Evolutionary conservation across 176 grass and related monocot species (phyloP), one percentile per base, ranked within the genome.

Genomic region (Triticum timopheevii): DNA sequence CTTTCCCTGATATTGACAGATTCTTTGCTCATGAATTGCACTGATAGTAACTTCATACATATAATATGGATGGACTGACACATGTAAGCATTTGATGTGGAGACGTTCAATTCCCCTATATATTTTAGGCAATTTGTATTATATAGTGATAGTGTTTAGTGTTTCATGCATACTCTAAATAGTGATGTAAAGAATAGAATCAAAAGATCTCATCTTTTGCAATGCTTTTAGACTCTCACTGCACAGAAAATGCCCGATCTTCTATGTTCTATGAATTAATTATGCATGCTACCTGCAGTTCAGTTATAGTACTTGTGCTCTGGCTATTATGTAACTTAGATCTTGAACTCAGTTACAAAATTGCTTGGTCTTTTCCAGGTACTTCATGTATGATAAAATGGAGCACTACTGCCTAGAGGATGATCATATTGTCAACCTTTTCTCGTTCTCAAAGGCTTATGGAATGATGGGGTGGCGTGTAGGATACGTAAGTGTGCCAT

Each of bases 381-480:
- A 99, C 65, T 99, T 96, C 64, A 99, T 99, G 97, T 99, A 99
- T 90, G 97, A 99, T 76, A 90, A 85, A 68, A 83, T 96, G 89
- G 87, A 99, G 35, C 97, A 99, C 90, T 91, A 85, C 45, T 99
- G 97, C 88, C 58, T 99, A 92, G 97, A 99, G 72, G 97, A 82
- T 82, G 83, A 77, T 67, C 97, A 99, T 84, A 96, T 99, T 80
- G 83, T 99, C 20, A 99, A 99, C 88, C 15, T 99, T 69, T 99
- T 99, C 85, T 99, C 97, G 45, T 99, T 99, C 78, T 99, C 97
- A 17, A 99, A 99, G 85, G 94, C 90, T 63, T 93, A 96, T 78
- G 97, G 97, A 79, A 99, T 99, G 97, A 99, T 99, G 97, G 97
- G 97, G n/a, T 99, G 97, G 97, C 97, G 92, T 81, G 97, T 99